Base-by-base conservation (phyloP, 805 yeast species). In the Pichia cephalocereana region DNA sequence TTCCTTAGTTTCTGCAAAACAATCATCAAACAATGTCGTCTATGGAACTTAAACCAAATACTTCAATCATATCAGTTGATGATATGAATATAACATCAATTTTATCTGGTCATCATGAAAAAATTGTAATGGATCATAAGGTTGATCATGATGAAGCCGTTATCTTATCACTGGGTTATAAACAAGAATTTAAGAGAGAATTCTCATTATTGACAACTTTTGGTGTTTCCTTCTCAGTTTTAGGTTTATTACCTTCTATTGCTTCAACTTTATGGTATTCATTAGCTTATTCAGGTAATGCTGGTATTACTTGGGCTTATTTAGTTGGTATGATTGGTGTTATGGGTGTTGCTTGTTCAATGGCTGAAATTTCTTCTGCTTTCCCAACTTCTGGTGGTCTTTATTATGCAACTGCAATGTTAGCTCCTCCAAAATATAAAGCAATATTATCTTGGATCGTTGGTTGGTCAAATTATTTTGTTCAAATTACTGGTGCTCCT, bases 311-410 rank as follows among this genome's bases (percentile, higher is more conserved):
- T 6, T 82, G 86, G 86, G 75, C 73, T n/a, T 72, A 72, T 67
- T 56, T 81, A 23, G 63, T 79, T 17, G 83, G 82, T 38, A 69
- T 78, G 66, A 49, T 71, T 34, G 78, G 82, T 38, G 72, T 82
- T 46, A 67, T 75, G 45, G 69, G 74, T 6, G 85, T 82, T 42
- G 83, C 83, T 12, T 66, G 72, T 41, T 72, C 81, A 18, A 69
- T 82, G 75, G 84, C 85, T 0, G 87, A 82, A 58, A 69, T 82
- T 32, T 75, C 83, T 12, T 71, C 79, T 27, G 79, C 84, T 7
- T 77, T 77, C 66, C 88, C 88, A 38, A 80, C 84, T 8, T 70
- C 82, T 11, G 77, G 84, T 28, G 87, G 87, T 42, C 72, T 83
- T 9, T 84, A 83, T 44, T 82, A 82, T 55, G 85, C 87, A 50